Percentiles rank a stretch among this genome's conserved stretches.
phyloP scores from a whole-genome alignment of 139 green algal species.

The Chlorella vulgaris region DNA sequence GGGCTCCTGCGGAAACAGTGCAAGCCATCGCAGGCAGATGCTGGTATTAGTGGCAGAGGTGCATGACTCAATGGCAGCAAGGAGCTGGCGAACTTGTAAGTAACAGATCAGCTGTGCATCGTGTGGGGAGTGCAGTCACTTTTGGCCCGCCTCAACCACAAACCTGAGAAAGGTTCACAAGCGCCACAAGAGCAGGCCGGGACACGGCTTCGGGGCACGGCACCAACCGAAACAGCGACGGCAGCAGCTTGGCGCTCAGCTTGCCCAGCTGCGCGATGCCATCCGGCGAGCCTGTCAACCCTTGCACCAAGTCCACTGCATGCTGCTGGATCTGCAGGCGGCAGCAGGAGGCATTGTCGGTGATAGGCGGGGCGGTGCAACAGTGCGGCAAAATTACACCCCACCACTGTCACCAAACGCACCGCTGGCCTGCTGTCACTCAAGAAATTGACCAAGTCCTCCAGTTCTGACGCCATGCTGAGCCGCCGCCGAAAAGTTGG shows the following conservation, averaged over 20 bases:
- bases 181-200: constrained; percentile 46
- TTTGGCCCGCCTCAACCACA: neutral
- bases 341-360: neutral
- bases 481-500: no score
- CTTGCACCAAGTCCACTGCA: constrained; percentile 69
- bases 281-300: constrained; percentile 63
- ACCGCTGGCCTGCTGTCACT: neutral
- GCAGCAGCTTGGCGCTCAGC: constrained; percentile 44
- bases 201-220: constrained; percentile 29
- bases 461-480: neutral
- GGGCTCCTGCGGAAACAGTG: constrained; percentile 42
- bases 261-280: constrained; percentile 59
- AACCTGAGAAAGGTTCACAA: constrained; percentile 82
- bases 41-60: no score
- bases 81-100: no score
- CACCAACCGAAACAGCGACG: constrained; percentile 60
- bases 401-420: neutral
- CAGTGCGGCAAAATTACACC: neutral
- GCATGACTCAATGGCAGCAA: neutral
- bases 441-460: neutral
- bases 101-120: no score
- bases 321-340: constrained; percentile 33
- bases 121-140: no score
- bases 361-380: neutral
- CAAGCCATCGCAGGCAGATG: no score